Evolutionary conservation across 148 eudicot species (phyloP), one percentile per base, ranked within the genome.

Genomic region (Fagopyrum esculentum): DNA sequence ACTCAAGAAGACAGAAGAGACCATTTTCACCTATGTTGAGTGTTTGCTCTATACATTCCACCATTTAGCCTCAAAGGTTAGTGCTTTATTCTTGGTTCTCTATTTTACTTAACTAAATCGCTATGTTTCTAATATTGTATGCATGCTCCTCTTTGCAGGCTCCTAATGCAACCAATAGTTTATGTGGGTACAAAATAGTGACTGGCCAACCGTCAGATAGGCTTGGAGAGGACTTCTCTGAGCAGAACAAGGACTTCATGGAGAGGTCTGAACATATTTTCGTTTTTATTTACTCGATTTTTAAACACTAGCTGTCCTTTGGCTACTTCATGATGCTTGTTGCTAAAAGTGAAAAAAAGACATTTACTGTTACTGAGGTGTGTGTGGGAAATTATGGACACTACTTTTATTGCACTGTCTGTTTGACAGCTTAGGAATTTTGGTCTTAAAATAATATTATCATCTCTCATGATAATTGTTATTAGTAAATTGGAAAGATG

Each of bases 141-240:
- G 3, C 78, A 48, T 79, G 48, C 54, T 44, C 40, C 17, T 51
- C 51, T 78, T 50, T 75, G 66, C 80, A 93, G 96, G 92, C 88
- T 81, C 96, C 96, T 69, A 93, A 90, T 83, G 92, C 98, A 55
- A 87, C 96, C 50, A 93, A 93, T 81, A 87, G 98, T 76, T 83
- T 93, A 45, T 93, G 96, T 76, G 98, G 93, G 68, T 93, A 89
- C 87, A 93, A 90, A 79, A 89, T 93, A 81, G 90, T 91, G 72
- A 93, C 98, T 72, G 98, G 98, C 70, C 98, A 93, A 80, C 98
- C 98, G 40, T 93, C 98, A 64, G 98, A 93, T 87, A 90, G 96
- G 86, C 92, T 93, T 69, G 96, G 98, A 48, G 98, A 93, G 84
- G 98, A 93, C 80, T 93, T 93, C 87, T 87, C 96, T 40, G 96